Evolutionary conservation across 75 land plant genomes (phyloP), one percentile per base, ranked within the genome.

Genomic region (Selaginella tamariscina): DNA sequence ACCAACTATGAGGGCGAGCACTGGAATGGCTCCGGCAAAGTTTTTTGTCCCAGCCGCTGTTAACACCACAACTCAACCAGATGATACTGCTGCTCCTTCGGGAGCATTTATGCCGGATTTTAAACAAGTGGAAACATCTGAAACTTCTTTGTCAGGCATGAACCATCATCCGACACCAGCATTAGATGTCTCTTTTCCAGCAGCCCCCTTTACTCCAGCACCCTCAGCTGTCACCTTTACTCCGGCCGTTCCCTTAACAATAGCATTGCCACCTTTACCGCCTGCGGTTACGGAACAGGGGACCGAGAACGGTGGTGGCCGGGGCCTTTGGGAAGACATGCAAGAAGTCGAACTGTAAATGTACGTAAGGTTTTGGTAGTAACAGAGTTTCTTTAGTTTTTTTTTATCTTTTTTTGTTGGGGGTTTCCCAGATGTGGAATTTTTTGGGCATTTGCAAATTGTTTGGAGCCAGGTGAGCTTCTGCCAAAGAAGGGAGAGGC

Each of bases 41-140:
- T 89, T 93, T 68, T 94, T 94, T 71, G 70, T 88, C 15, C 91
- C 94, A 2, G 22, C 80, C 54, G 30, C 54, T 26, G 70, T 31
- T 22, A 18, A 65, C 18, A 68, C 28, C 32, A 49, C 57, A 60
- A 23, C 56, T 65, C 13, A 32, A 11, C 56, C 62, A 11, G 68
- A 39, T 64, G 1, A 55, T 56, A 27, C 72, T 27, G 68, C 32
- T 65, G 65, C 71, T 2, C 71, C 21, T 29, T 30, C 30, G 20
- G 32, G 54, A 62, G n/a, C 66, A 13, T 30, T 73, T 24, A 2
- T 77, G 70, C 80, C n/a, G n/a, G n/a, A n/a, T n/a, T n/a, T n/a
- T n/a, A n/a, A n/a, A n/a, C n/a, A n/a, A n/a, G n/a, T n/a, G n/a
- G n/a, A n/a, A n/a, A n/a, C n/a, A n/a, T n/a, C n/a, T n/a, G n/a